Evolutionary conservation across 208 protist genomes (phyloP).

Genomic region (Trichomonas tenax): DNA sequence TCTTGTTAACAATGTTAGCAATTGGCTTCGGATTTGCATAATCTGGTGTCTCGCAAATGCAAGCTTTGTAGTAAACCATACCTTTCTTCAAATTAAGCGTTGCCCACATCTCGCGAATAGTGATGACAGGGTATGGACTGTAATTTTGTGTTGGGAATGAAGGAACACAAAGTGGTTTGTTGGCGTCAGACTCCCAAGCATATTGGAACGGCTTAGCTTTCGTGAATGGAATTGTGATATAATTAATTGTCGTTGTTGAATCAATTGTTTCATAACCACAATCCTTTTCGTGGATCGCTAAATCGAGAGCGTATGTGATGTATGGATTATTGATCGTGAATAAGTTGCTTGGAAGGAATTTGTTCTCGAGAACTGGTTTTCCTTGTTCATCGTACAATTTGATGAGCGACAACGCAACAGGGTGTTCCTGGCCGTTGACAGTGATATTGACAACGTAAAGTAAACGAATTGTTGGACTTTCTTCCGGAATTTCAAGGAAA

Average conservation of each 20-base stretch:
- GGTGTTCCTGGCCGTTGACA: not conserved
- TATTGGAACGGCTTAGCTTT: not conserved
- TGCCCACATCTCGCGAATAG: not conserved
- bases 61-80: not conserved
- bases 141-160: not conserved
- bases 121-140: not conserved
- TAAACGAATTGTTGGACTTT: not conserved
- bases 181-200: not conserved
- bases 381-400: not conserved
- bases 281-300: not conserved
- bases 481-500: not conserved
- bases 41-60: not conserved
- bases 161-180: not conserved
- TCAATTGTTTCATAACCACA: not conserved
- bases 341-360: not conserved
- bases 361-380: not conserved
- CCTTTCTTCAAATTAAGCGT: not conserved
- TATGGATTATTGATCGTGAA: not conserved
- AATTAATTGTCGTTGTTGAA: not conserved
- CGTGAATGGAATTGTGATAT: not conserved
- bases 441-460: not conserved
- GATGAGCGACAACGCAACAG: not conserved
- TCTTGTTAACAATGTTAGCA: not conserved
- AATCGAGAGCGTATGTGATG: not conserved
- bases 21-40: not conserved